phyloP scores from a whole-genome alignment of 495 filamentous ascomycete genomes.

The Choiromyces venosus region DNA sequence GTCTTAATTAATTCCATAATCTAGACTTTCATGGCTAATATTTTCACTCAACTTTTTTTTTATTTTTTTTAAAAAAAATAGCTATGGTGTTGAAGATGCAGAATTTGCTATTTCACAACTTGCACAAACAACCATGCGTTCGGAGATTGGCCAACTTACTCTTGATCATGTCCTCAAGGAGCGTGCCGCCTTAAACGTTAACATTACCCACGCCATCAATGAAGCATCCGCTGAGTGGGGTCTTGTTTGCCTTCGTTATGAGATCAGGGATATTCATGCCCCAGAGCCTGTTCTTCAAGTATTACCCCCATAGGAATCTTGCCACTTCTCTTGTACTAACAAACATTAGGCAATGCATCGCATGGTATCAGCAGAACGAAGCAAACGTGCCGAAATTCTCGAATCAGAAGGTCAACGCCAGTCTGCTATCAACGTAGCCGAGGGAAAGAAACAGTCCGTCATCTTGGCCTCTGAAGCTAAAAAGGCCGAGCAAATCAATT shows the following conservation, averaged over 20 bases:
- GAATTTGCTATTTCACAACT: constrained; percentile 98
- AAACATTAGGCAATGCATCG: constrained; percentile 82
- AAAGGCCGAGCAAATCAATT: constrained; percentile 83
- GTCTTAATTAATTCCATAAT: constrained; percentile 53
- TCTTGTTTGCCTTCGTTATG: constrained; percentile 90
- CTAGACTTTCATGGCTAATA: constrained; percentile 26
- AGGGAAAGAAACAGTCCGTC: constrained; percentile 90
- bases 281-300: constrained; percentile 71
- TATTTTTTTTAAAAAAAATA: constrained; percentile 40
- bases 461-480: constrained; percentile 94
- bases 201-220: constrained; percentile 97
- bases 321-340: background rate
- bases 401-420: constrained; percentile 94
- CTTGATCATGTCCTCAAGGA: constrained; percentile 97
- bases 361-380: constrained; percentile 92
- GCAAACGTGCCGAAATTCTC: constrained; percentile 93
- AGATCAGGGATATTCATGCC: constrained; percentile 97
- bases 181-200: constrained; percentile 87
- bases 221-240: constrained; percentile 96
- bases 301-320: background rate
- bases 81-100: constrained; percentile 96
- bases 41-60: constrained; percentile 11
- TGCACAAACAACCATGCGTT: constrained; percentile 97
- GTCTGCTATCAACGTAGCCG: constrained; percentile 95
- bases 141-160: constrained; percentile 91